phyloP scores from a whole-genome alignment of 1,284 basidiomycete species.

The Cryptococcus sp. region DNA sequence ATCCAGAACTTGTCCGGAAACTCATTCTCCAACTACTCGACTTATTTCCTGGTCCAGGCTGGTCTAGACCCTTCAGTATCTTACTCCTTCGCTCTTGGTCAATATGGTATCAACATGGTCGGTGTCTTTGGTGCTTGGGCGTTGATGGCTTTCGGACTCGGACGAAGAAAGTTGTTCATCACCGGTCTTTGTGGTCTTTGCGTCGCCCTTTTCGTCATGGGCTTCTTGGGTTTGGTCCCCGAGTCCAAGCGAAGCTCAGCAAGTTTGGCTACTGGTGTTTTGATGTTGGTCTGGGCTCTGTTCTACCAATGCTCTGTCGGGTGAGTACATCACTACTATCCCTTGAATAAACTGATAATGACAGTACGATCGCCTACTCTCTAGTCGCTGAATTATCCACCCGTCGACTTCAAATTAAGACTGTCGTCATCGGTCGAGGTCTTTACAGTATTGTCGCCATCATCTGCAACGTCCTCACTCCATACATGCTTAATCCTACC shows the following conservation, averaged over 20 bases:
- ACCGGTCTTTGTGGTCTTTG: slow-evolving; percentile 49
- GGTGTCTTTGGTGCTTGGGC: slow-evolving; percentile 44
- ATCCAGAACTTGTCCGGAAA: slow-evolving; percentile 36
- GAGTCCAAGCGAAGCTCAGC: slow-evolving; percentile 18
- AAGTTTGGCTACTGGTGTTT: slow-evolving; percentile 46
- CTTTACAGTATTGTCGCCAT: slow-evolving; percentile 48
- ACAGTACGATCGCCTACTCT: slow-evolving; percentile 29
- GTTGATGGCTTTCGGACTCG: slow-evolving; percentile 46
- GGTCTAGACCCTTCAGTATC: slow-evolving; percentile 34
- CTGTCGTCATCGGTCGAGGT: slow-evolving; percentile 52
- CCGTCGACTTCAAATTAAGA: slow-evolving; percentile 52
- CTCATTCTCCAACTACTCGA: slow-evolving; percentile 27
- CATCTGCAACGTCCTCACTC: slow-evolving; percentile 43
- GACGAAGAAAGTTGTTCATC: slow-evolving; percentile 50
- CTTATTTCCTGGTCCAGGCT: slow-evolving; percentile 43
- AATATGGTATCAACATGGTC: slow-evolving; percentile 36
- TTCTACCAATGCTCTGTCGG: slow-evolving; percentile 46
- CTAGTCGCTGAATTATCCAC: slow-evolving; percentile 52
- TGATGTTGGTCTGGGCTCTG: slow-evolving; percentile 48
- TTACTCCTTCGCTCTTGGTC: slow-evolving; percentile 37
- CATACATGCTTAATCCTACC: slow-evolving; percentile 50
- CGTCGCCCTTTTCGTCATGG: slow-evolving; percentile 51
- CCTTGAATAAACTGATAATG: background rate
- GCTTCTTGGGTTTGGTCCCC: slow-evolving; percentile 48
- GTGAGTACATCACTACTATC: slow-evolving; percentile 27